phyloP scores from a whole-genome alignment of 371 early-diverging fungal genomes.

The Apophysomyces elegans region DNA sequence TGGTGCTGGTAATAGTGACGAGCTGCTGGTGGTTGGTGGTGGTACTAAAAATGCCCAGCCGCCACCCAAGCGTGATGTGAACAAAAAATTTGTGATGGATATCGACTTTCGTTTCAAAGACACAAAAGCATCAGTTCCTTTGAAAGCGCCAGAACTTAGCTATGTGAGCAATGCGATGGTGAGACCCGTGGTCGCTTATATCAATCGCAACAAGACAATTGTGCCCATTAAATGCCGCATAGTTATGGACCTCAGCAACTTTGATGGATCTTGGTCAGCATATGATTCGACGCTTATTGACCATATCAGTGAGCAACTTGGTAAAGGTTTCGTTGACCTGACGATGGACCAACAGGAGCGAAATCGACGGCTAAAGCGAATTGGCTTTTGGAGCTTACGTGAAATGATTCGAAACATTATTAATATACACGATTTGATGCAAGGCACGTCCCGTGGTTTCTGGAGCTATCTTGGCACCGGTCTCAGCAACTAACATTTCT shows the following conservation, averaged over 20 bases:
- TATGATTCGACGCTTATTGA: constrained; percentile 84
- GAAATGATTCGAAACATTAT: constrained; percentile 75
- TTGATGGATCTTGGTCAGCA: constrained; percentile 93
- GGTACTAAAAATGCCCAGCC: constrained; percentile 50
- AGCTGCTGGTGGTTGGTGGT: constrained; percentile 51
- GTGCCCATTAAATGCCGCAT: constrained; percentile 83
- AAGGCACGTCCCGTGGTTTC: constrained; percentile 79
- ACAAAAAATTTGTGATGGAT: constrained; percentile 61
- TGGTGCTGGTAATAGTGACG: constrained; percentile 55
- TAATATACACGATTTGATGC: constrained; percentile 76
- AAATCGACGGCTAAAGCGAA: constrained; percentile 79
- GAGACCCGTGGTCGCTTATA: constrained; percentile 93
- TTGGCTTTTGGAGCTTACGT: constrained; percentile 89
- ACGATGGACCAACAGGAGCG: constrained; percentile 86
- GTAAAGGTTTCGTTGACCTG: constrained; percentile 78
- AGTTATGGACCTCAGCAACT: constrained; percentile 81
- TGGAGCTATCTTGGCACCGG: constrained; percentile 68
- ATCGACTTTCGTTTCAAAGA: constrained; percentile 87
- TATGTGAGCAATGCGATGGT: constrained; percentile 87
- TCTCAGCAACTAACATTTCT: background rate
- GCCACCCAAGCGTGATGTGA: constrained; percentile 60
- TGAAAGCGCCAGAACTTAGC: constrained; percentile 69
- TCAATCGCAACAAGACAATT: constrained; percentile 88
- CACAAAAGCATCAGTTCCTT: constrained; percentile 88
- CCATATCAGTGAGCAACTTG: constrained; percentile 80